These are phyloP conservation scores for Rugiboletus extremiorientalis DNA, from an alignment of 1,284 basidiomycete species.

Conservation along the genomic window DNA sequence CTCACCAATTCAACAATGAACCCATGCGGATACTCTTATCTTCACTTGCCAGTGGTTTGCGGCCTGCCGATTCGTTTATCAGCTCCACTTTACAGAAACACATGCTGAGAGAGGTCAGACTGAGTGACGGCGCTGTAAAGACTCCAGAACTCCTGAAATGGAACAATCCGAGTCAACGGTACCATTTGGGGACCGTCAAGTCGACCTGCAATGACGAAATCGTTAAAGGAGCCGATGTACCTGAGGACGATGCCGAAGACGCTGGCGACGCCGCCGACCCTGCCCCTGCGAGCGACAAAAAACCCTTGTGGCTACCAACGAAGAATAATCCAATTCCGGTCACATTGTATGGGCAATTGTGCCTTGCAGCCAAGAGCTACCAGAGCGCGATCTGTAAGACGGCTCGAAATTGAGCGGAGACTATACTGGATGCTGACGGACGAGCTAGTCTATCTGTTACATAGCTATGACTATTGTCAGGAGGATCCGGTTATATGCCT, in stretches of 20 bases:
- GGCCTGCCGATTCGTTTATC: conserved; percentile 72
- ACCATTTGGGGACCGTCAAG: conserved; percentile 35
- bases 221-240: conserved; percentile 22
- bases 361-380: conserved; percentile 83
- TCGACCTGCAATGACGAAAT: conserved; percentile 31
- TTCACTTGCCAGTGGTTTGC: conserved; percentile 65
- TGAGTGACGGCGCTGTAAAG: conserved; percentile 61
- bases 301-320: conserved; percentile 50
- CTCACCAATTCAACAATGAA: conserved; percentile 80
- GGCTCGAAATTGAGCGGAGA: neutral
- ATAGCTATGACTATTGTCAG: conserved; percentile 83
- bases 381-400: conserved; percentile 87
- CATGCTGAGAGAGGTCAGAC: conserved; percentile 72
- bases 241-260: conserved; percentile 34
- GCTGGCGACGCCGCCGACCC: conserved; percentile 17
- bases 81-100: conserved; percentile 79
- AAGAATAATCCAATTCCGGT: conserved; percentile 75
- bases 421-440: neutral
- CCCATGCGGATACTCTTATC: conserved; percentile 74
- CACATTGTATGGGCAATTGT: conserved; percentile 85
- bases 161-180: conserved; percentile 55
- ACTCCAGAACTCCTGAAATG: conserved; percentile 60
- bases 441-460: conserved; percentile 79
- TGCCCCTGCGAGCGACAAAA: conserved; percentile 31
- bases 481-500: conserved; percentile 87